Evolutionary conservation across 2,329 filamentous ascomycete species (phyloP).

Genomic region (Hypoxylon sp.): DNA sequence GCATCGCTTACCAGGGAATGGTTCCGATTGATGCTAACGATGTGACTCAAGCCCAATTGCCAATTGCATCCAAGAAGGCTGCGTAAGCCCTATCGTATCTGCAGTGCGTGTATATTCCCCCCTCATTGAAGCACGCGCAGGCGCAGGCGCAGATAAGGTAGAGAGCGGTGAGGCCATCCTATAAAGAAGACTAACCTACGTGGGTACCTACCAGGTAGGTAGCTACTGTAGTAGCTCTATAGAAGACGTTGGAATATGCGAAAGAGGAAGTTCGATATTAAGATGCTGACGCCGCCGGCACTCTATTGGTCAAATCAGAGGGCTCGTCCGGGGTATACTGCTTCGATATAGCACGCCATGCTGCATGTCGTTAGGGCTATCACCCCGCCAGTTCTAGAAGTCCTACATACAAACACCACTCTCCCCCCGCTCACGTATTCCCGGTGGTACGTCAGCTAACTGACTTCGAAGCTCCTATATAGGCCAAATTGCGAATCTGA

Average conservation of each 20-base stretch:
- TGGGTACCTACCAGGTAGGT: constrained; percentile 8
- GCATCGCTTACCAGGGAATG: constrained; percentile 6
- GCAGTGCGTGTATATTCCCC: constrained; percentile 19
- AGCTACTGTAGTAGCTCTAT: constrained; percentile 13
- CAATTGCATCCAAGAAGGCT: constrained; percentile 32
- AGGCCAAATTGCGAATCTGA: constrained; percentile 25
- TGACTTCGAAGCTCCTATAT: constrained; percentile 12
- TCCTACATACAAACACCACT: constrained; percentile 27
- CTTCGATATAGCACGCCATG: constrained; percentile 12
- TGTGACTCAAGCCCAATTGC: constrained; percentile 7
- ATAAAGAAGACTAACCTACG: too few relatives aligned
- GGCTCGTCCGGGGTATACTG: background rate
- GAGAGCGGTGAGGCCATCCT: constrained; percentile 26
- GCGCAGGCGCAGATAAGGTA: constrained; percentile 6
- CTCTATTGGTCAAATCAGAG: constrained; percentile 25
- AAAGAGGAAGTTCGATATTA: constrained; percentile 39
- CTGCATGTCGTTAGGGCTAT: constrained; percentile 8
- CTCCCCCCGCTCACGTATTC: constrained; percentile 27
- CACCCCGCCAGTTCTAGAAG: constrained; percentile 28
- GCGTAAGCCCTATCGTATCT: constrained; percentile 41
- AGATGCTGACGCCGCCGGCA: constrained; percentile 7
- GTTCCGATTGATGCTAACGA: constrained; percentile 19
- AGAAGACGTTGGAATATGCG: constrained; percentile 9
- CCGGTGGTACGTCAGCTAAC: constrained; percentile 31
- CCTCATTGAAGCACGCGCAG: constrained; percentile 17